These are phyloP conservation scores for Naganishia albida DNA, from an alignment of 1,284 basidiomycete species.

Conservation along the genomic window DNA sequence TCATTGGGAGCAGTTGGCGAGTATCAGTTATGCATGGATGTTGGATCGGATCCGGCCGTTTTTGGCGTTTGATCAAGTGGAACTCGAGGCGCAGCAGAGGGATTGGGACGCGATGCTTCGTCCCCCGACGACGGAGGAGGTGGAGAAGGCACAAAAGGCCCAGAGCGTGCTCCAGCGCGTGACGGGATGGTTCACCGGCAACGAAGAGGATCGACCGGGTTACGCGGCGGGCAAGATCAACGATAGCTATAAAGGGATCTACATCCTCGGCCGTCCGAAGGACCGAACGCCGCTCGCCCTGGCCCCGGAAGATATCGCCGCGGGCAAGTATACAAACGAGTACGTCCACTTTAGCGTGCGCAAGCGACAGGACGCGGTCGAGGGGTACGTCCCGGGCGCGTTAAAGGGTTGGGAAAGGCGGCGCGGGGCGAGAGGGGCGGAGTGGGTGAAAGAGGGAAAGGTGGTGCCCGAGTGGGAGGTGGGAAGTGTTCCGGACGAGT, in stretches of 20 bases:
- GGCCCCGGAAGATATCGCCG: neutral
- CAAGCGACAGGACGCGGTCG: constrained; percentile 11
- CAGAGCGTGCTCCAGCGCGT: neutral
- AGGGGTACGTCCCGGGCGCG: constrained; percentile 15
- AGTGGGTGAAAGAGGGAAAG: constrained; percentile 32
- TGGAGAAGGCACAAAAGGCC: neutral
- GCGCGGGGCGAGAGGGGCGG: neutral
- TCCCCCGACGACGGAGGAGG: constrained; percentile 6
- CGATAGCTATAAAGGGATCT: constrained; percentile 11
- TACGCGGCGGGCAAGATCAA: constrained; percentile 24
- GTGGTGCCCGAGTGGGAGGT: constrained; percentile 33
- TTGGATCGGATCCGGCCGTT: constrained; percentile 26
- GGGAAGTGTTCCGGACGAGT: constrained; percentile 33
- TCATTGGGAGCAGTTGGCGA: constrained; percentile 15
- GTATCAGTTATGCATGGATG: constrained; percentile 29
- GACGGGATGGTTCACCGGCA: neutral
- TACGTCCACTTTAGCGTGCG: constrained; percentile 21
- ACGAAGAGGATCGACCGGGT: neutral
- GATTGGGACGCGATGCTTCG: constrained; percentile 7
- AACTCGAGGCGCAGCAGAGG: constrained; percentile 19
- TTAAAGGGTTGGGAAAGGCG: constrained; percentile 20
- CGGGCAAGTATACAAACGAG: constrained; percentile 15
- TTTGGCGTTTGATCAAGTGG: constrained; percentile 17
- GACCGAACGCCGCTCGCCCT: constrained; percentile 19
- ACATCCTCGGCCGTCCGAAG: constrained; percentile 13